phyloP scores from a whole-genome alignment of 495 filamentous ascomycete species.

The Tuber borchii region DNA sequence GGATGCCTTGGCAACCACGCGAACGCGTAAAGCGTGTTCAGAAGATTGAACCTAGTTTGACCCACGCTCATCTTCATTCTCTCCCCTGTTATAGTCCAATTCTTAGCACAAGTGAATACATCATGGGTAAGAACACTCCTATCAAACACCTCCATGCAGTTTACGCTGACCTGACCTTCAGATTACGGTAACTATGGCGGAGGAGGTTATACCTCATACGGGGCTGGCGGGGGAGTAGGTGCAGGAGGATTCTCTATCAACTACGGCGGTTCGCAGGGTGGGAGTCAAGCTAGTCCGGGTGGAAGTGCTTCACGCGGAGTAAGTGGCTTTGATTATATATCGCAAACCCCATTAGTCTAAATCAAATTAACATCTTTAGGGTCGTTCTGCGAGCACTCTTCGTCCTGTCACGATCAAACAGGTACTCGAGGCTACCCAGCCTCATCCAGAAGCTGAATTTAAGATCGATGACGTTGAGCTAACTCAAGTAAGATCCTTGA shows the following conservation, averaged over 20 bases:
- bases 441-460: slow-evolving; percentile 66
- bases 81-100: slow-evolving; percentile 7
- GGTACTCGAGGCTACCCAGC: slow-evolving; percentile 68
- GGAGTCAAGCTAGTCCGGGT: slow-evolving; percentile 48
- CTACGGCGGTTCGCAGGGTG: slow-evolving; percentile 49
- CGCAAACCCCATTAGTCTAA: background rate
- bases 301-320: slow-evolving; percentile 45
- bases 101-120: slow-evolving; percentile 11
- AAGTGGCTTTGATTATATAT: background rate
- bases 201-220: slow-evolving; percentile 50
- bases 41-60: slow-evolving; percentile 9
- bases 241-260: slow-evolving; percentile 62
- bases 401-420: slow-evolving; percentile 94
- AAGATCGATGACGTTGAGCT: slow-evolving; percentile 68
- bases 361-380: slow-evolving; percentile 36
- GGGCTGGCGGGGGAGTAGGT: slow-evolving; percentile 53
- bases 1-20: slow-evolving; percentile 8
- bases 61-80: slow-evolving; percentile 6
- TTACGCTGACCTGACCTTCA: slow-evolving; percentile 28
- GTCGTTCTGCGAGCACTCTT: slow-evolving; percentile 62
- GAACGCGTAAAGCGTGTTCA: slow-evolving; percentile 38
- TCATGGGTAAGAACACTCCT: slow-evolving; percentile 26
- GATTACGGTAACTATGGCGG: slow-evolving; percentile 35
- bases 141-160: background rate
- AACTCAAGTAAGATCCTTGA: slow-evolving; percentile 45